Base-by-base conservation (phyloP, 768 basidiomycete species). In the Botryobasidium botryosum region DNA sequence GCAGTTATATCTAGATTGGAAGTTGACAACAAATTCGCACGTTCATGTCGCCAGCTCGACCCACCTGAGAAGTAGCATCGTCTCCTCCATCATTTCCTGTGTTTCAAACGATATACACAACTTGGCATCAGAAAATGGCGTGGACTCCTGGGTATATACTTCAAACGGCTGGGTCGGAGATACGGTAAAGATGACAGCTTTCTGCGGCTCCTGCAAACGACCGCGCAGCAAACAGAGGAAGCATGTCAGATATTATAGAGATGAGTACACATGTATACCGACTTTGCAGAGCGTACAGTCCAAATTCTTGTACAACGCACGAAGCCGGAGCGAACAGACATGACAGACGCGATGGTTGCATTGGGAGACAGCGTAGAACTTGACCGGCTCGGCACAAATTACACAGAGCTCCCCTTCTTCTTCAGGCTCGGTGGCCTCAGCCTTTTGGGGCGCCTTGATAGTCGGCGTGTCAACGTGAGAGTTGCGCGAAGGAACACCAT, bases 231-330 rank as follows among this genome's bases (percentile, higher is more conserved):
- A n/a, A 27, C 24, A 33, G 28, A 28, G 45, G 6, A 31, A 26
- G 12, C 60, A 5, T 40, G 31, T 33, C 31, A 33, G 31, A 8
- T 33, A 33, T 33, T 17, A 8, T 17, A 17, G 17, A 8, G 8
- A 33, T 33, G 10, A 33, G 17, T 8, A 8, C 17, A 33, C 12
- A 3, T 31, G 36, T 23, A 33, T 20, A 47, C 70, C 8, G 43
- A 80, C 87, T 73, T 97, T 97, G 70, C 92, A 99, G 59, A 94
- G 94, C 1, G 92, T 86, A 57, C 92, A 97, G 12, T 90, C 84
- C 33, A 63, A 66, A 59, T 84, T 91, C 68, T 96, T 96, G 68
- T 94, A 99, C 38, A 97, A 64, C 3, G 87, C 87, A 31, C 92
- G 64, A 24, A 97, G 61, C 5, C 92, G 74, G 41, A 96, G 62